These are phyloP conservation scores for Papiliotrema fonsecae DNA, from an alignment of 1,284 basidiomycete genomes.

Conservation along the genomic window DNA sequence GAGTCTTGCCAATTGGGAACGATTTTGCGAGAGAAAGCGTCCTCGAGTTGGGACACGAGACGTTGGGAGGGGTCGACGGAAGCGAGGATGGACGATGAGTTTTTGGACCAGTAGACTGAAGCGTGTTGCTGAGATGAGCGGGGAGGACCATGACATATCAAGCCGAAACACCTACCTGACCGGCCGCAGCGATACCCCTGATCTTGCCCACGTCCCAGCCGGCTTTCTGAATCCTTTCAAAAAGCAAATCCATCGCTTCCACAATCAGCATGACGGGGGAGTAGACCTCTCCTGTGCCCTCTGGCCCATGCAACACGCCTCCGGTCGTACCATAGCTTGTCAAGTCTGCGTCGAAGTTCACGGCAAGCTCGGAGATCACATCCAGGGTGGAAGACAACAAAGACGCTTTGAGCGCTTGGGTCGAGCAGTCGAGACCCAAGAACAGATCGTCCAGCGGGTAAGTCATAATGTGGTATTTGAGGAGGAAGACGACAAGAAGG, in stretches of 20 bases:
- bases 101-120: constrained; percentile 74
- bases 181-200: constrained; percentile 38
- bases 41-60: constrained; percentile 50
- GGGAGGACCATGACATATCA: not conserved
- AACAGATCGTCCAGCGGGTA: constrained; percentile 54
- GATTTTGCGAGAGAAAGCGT: constrained; percentile 64
- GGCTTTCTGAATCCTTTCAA: constrained; percentile 61
- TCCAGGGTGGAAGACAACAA: constrained; percentile 59
- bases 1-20: constrained; percentile 93
- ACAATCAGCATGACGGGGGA: constrained; percentile 80
- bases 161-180: constrained; percentile 26
- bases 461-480: not conserved
- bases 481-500: not conserved
- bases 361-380: constrained; percentile 65
- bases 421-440: constrained; percentile 81
- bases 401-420: constrained; percentile 71
- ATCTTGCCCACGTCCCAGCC: constrained; percentile 42
- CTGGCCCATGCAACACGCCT: constrained; percentile 65
- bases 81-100: constrained; percentile 56
- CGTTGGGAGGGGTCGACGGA: constrained; percentile 55
- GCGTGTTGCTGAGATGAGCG: constrained; percentile 69
- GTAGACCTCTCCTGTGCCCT: constrained; percentile 63
- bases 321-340: constrained; percentile 66
- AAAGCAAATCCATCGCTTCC: constrained; percentile 73
- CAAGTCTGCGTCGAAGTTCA: constrained; percentile 77